Conservation (phyloP, 176 grass and related monocot species). For the bread wheat (Triticum aestivum) region IWGSC_CS_RefSeq_v2.1 NC_057803.1:536463346-536463845, state of each 20-base stretch:
- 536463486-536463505: neutral
- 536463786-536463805: neutral
- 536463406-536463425: neutral
- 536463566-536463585: conserved; percentile 8
- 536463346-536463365: conserved; percentile 46
- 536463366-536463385: neutral
- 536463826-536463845: neutral
- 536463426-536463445: conserved; percentile 1
- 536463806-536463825: neutral
- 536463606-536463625: neutral
- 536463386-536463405: neutral
- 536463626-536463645: conserved; percentile 16
- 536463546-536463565: conserved; percentile 1
- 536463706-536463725: conserved; percentile 70
- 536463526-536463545: neutral
- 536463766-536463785: conserved; percentile 73
- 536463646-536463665: conserved; percentile 1
- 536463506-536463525: conserved; percentile 10
- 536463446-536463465: neutral
- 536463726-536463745: conserved; percentile 66
- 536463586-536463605: neutral
- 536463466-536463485: neutral
- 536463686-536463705: conserved; percentile 84
- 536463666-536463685: conserved; percentile 31
- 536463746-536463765: conserved; percentile 71